Evolutionary conservation across 169 alveolate species (phyloP).

Genomic region (Babesia divergens): DNA sequence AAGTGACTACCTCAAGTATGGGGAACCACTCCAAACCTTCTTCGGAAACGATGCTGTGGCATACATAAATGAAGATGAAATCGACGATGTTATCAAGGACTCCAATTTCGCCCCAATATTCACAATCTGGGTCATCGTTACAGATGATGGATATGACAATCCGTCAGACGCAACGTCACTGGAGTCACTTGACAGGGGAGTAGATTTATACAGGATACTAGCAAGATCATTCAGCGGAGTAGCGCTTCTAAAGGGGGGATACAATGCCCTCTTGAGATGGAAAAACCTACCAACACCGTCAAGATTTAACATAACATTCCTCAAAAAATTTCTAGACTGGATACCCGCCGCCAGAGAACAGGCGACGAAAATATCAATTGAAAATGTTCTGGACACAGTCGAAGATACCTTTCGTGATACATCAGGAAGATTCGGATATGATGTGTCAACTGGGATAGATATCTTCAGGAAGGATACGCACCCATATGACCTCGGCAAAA

Average conservation of each 20-base stretch:
- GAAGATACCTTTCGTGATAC: conserved; percentile 2
- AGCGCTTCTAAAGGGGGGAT: conserved; percentile 45
- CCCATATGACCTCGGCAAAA: background rate
- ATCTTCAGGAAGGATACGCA: background rate
- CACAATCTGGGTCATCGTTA: conserved; percentile 54
- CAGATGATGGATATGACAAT: conserved; percentile 55
- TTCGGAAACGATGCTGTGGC: conserved; percentile 6
- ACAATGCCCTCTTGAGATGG: conserved; percentile 34
- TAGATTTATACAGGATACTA: conserved; percentile 11
- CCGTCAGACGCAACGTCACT: conserved; percentile 9
- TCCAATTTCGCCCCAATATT: background rate
- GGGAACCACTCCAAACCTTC: conserved; percentile 29
- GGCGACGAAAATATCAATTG: conserved; percentile 14
- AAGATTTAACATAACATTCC: background rate
- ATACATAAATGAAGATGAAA: conserved; percentile 10
- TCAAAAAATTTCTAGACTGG: conserved; percentile 7
- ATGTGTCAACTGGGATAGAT: background rate
- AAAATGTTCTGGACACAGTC: conserved; percentile 4
- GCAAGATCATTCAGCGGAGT: conserved; percentile 33
- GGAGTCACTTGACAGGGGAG: conserved; percentile 44
- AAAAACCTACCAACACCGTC: conserved; percentile 28
- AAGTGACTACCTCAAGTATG: conserved; percentile 41
- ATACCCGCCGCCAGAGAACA: conserved; percentile 12
- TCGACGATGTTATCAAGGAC: background rate
- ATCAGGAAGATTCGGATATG: background rate